Conservation (phyloP, 352 stramenopile species). For the Phytophthora hybrid region DNA sequence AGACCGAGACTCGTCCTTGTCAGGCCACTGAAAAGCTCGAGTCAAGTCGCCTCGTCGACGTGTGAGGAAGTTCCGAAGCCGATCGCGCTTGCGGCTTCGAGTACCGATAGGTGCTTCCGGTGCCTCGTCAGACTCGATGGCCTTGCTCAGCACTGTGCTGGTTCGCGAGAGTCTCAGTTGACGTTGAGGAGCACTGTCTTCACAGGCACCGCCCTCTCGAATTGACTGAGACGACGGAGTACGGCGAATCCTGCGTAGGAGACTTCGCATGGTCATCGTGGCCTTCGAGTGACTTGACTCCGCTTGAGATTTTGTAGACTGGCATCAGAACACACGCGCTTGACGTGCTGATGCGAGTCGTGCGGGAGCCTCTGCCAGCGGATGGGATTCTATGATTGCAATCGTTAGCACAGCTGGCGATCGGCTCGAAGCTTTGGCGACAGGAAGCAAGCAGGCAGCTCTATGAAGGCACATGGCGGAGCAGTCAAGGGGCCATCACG, state of each 20-base stretch:
- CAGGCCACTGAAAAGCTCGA: slow-evolving; percentile 21
- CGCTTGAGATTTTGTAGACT: slow-evolving; percentile 28
- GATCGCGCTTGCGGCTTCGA: slow-evolving; percentile 39
- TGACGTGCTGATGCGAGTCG: slow-evolving; percentile 7
- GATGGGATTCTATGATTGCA: slow-evolving; percentile 19
- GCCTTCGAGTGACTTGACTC: slow-evolving; percentile 3
- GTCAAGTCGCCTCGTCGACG: slow-evolving; percentile 14
- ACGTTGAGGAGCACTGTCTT: slow-evolving; percentile 9
- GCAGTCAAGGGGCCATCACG: background rate
- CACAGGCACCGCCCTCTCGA: background rate
- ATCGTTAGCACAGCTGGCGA: slow-evolving; percentile 14
- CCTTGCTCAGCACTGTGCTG: slow-evolving; percentile 17
- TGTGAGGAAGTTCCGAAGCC: slow-evolving; percentile 28
- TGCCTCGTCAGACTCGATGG: slow-evolving; percentile 9
- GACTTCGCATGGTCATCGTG: slow-evolving; percentile 22
- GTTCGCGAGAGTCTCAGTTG: slow-evolving; percentile 25
- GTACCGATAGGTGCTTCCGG: no score
- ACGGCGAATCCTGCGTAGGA: slow-evolving; percentile 36
- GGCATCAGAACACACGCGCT: slow-evolving; percentile 12
- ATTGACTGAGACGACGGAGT: slow-evolving; percentile 8
- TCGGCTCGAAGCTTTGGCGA: slow-evolving; percentile 16
- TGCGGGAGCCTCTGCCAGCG: slow-evolving; percentile 17
- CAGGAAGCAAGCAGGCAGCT: slow-evolving; percentile 5
- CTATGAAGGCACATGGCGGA: slow-evolving; percentile 19
- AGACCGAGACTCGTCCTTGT: slow-evolving; percentile 31